phyloP scores from a whole-genome alignment of 202 grass and related monocot species.

The Eragrostis tef region DNA sequence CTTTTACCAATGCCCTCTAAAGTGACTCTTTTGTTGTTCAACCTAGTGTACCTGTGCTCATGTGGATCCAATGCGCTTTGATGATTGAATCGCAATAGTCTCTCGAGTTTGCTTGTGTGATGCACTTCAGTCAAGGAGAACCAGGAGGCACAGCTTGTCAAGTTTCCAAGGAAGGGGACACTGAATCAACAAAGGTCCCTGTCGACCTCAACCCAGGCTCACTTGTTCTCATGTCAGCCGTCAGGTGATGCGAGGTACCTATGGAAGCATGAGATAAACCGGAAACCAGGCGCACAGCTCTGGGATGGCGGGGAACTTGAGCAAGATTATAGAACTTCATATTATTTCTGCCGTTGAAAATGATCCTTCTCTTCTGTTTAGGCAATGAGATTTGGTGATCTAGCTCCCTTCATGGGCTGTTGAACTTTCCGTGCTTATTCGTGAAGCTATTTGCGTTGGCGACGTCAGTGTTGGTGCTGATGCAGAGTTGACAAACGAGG shows the following conservation, averaged over 20 bases:
- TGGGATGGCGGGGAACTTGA: no score
- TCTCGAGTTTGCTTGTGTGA: constrained; percentile 81
- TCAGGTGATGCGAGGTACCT: no score
- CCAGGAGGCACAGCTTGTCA: background rate
- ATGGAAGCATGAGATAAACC: no score
- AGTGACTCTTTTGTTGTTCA: background rate
- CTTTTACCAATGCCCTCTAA: background rate
- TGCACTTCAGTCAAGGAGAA: constrained; percentile 63
- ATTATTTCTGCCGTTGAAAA: constrained; percentile 1
- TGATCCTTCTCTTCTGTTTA: constrained; percentile 7
- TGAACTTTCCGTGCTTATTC: constrained; percentile 65
- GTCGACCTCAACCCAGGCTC: no score
- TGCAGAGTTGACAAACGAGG: constrained; percentile 34
- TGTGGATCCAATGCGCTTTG: constrained; percentile 89
- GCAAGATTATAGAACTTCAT: no score
- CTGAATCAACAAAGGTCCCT: no score
- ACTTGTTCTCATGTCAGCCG: no score
- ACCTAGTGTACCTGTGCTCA: constrained; percentile 81
- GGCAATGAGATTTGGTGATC: constrained; percentile 94
- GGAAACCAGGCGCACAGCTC: no score
- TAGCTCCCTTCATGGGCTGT: constrained; percentile 76
- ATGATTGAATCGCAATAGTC: constrained; percentile 82
- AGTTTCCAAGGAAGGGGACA: no score
- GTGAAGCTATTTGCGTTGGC: constrained; percentile 60
- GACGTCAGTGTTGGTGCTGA: constrained; percentile 30